Conservation (phyloP, 192 early-diverging fungal species). For the Gorgonomyces haynaldii region DNA sequence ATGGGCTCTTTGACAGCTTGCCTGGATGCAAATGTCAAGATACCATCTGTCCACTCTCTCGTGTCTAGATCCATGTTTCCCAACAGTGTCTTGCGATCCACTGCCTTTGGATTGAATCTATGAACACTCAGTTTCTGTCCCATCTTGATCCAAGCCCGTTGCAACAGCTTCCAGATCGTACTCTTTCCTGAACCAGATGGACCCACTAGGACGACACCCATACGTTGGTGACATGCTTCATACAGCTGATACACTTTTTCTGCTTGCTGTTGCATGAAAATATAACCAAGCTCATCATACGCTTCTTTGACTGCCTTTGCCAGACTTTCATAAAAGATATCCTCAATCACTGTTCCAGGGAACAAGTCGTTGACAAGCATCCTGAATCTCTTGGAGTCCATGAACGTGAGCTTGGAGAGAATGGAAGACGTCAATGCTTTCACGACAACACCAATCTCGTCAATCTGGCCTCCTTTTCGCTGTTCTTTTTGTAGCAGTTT, state of each 20-base stretch:
- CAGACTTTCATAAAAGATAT: slow-evolving; percentile 35
- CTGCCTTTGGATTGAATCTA: slow-evolving; percentile 41
- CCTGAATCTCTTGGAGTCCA: slow-evolving; percentile 33
- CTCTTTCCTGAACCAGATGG: slow-evolving; percentile 46
- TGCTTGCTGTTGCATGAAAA: slow-evolving; percentile 34
- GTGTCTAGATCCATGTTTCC: slow-evolving; percentile 53
- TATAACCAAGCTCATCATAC: slow-evolving; percentile 32
- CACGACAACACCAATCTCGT: slow-evolving; percentile 32
- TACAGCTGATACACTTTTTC: slow-evolving; percentile 47
- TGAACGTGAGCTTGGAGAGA: slow-evolving; percentile 43
- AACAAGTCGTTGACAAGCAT: slow-evolving; percentile 43
- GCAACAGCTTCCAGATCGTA: slow-evolving; percentile 31
- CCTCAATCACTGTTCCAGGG: slow-evolving; percentile 31
- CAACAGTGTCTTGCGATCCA: slow-evolving; percentile 36
- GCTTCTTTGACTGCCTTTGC: slow-evolving; percentile 29
- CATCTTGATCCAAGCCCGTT: slow-evolving; percentile 31
- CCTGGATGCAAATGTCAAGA: slow-evolving; percentile 39
- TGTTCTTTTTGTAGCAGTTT: slow-evolving; percentile 32
- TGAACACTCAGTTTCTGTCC: slow-evolving; percentile 32
- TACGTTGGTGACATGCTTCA: slow-evolving; percentile 42
- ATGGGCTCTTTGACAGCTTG: slow-evolving; percentile 41
- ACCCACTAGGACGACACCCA: slow-evolving; percentile 52
- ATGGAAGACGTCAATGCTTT: slow-evolving; percentile 45
- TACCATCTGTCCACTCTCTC: slow-evolving; percentile 47
- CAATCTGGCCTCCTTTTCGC: slow-evolving; percentile 13